Base-by-base conservation (phyloP, 2,329 filamentous ascomycete genomes). In the Aureobasidium sp. region DNA sequence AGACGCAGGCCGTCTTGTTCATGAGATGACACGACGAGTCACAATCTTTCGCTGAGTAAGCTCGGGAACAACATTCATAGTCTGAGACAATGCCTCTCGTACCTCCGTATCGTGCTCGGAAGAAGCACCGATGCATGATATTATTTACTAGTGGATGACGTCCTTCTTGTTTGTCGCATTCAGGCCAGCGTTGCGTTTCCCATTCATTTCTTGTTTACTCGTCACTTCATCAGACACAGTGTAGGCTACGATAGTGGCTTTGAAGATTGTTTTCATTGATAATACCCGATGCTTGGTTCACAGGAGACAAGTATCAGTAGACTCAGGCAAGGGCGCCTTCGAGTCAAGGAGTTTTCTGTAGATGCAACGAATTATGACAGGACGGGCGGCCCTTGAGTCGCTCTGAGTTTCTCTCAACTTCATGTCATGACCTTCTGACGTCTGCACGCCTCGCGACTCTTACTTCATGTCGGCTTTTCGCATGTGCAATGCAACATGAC, bases 21-120 rank as follows among this genome's bases (percentile, higher is more conserved):
- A 59, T 6, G 44, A 59, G 36, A 59, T 59, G 57, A 59, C 57
- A 30, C 44, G 57, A 25, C 36, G 34, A 50, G 57, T 59, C 36
- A 50, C 57, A 6, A 59, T 59, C 9, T 59, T 59, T 11, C 54
- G 54, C 13, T 58, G 42, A 58, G 42, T 54, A n/a, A 27, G n/a
- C 21, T 54, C 27, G 3, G 16, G 5, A 36, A 36, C 9, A n/a
- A 21, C 7, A 32, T 48, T n/a, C 2, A 16, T 48, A 10, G n/a
- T 21, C 21, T 21, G 21, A 21, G 13, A 36, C 25, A 39, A 27
- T 27, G 13, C 25, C 41, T 15, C 11, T 25, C 32, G 15, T 29
- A 10, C 7, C 25, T 37, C 27, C 25, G 6, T 16, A 2, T 10
- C 25, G 25, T 25, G 27, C 8, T 52, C 25, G 36, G 32, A 3